These are phyloP conservation scores for Trametes versicolor DNA, from an alignment of 1,284 basidiomycete species.

Conservation along the genomic window DNA sequence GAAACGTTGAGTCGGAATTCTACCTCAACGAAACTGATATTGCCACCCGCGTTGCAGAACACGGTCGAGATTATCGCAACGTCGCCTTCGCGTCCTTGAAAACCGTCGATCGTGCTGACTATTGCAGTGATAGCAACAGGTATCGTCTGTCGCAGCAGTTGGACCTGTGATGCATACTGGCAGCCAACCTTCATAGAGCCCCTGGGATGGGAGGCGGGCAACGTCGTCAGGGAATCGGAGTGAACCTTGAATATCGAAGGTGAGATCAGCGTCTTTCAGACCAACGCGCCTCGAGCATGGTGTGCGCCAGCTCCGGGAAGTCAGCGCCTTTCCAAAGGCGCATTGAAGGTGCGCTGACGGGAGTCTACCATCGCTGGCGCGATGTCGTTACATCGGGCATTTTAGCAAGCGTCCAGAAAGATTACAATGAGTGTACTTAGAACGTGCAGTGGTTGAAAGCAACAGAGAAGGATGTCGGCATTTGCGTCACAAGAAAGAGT, in stretches of 20 bases:
- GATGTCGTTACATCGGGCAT: too few species aligned
- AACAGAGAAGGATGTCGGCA: too few species aligned
- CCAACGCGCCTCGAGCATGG: constrained; percentile 54
- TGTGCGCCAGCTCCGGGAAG: constrained; percentile 53
- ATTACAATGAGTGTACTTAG: too few species aligned
- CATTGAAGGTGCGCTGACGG: too few species aligned
- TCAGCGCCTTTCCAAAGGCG: constrained; percentile 58
- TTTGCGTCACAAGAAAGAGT: too few species aligned
- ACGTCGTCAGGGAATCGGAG: constrained; percentile 66
- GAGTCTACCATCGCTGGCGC: too few species aligned
- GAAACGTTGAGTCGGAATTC: constrained; percentile 76
- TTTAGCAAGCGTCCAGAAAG: too few species aligned
- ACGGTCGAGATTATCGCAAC: constrained; percentile 79
- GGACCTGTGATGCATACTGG: constrained; percentile 67
- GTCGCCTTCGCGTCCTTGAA: constrained; percentile 81
- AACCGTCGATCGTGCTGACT: constrained; percentile 75
- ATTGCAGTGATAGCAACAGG: constrained; percentile 49
- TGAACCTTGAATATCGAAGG: constrained; percentile 53
- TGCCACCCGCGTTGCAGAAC: constrained; percentile 63
- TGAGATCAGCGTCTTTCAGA: too few species aligned
- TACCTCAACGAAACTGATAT: constrained; percentile 80
- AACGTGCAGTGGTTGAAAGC: too few species aligned
- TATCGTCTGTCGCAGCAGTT: constrained; percentile 53
- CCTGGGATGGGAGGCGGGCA: constrained; percentile 65
- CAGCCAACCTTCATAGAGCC: constrained; percentile 67